Evolutionary conservation across 140 eudicot species (phyloP), one percentile per base, ranked within the genome.

Genomic region (Bidens hawaiensis): DNA sequence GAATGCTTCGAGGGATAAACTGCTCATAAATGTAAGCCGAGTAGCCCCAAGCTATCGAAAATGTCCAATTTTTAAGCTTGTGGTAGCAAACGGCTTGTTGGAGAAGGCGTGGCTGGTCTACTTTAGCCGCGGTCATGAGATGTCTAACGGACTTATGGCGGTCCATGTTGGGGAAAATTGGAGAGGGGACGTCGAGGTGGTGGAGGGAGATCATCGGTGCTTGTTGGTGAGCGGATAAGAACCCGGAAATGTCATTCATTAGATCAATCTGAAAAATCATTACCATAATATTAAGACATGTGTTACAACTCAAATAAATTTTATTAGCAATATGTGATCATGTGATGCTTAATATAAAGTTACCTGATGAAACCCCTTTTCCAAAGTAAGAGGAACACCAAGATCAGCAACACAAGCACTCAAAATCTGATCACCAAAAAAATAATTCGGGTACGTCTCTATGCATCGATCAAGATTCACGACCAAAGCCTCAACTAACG

Each of bases 21-120:
- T 65, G 68, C 60, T 90, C 96, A 23, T 90, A 90, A 28, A 90
- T 74, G 14, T 90, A 82, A 0, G 75, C 88, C 1, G 96, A 83
- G 67, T 90, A 90, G n/a, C 97, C 96, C 97, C 94, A 90, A 6
- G 97, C 74, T 16, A 83, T 60, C 0, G 97, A 90, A 38, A 86
- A 77, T 6, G 95, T 61, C 97, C 97, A 86, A 26, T 65, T 73
- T 25, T 16, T 75, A 45, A 14, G 53, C 51, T 75, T 78, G 30
- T 81, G 52, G 60, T 83, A 79, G 81, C 95, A 81, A 15, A 86
- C 87, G 41, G 89, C 81, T 79, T 90, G 97, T 78, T 86, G 97
- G 24, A 90, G 67, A 30, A 86, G 41, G 7, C 97, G 93, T 11
- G 97, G 67, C 60, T 86, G 85, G 61, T 90, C 97, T 4, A 26